Percentiles rank a stretch among this genome's conserved stretches.
phyloP scores from a whole-genome alignment of 2,329 filamentous ascomycete genomes.

The Coniochaeta sp. region DNA sequence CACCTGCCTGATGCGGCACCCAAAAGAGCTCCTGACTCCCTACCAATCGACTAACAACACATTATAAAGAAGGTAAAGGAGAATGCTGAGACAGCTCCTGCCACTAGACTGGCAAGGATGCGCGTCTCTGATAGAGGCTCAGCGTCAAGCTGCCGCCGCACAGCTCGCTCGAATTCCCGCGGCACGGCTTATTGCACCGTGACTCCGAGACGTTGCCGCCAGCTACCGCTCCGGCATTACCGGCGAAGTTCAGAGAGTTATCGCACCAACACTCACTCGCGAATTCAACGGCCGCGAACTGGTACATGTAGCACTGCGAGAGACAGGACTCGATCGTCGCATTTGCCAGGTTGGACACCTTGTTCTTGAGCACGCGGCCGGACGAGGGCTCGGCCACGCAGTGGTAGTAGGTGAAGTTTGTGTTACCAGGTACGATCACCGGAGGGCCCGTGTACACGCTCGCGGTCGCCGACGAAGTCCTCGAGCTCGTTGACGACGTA shows the following conservation, averaged over 20 bases:
- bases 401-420: conserved; percentile 4
- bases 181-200: conserved; percentile 19
- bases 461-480: background rate
- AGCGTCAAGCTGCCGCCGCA: conserved; percentile 7
- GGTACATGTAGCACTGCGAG: conserved; percentile 9
- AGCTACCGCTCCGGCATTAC: background rate
- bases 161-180: conserved; percentile 16
- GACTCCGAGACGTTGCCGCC: background rate
- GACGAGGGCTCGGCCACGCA: conserved; percentile 2
- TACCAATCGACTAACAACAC: background rate
- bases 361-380: background rate
- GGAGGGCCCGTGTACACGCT: conserved; percentile 1
- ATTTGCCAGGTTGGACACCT: background rate
- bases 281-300: conserved; percentile 10
- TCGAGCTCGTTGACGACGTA: background rate
- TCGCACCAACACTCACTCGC: conserved; percentile 17
- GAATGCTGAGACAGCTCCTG: too few relatives aligned
- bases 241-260: conserved; percentile 4
- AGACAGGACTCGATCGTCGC: conserved; percentile 8
- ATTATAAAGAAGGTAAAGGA: too few relatives aligned
- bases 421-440: background rate
- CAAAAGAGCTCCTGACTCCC: background rate
- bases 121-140: background rate
- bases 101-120: background rate
- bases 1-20: background rate